Percentiles rank a stretch among this genome's conserved stretches.
These are phyloP conservation scores for Hypoxylon sp. DNA, from an alignment of 2,329 filamentous ascomycete species.

Conservation along the genomic window DNA sequence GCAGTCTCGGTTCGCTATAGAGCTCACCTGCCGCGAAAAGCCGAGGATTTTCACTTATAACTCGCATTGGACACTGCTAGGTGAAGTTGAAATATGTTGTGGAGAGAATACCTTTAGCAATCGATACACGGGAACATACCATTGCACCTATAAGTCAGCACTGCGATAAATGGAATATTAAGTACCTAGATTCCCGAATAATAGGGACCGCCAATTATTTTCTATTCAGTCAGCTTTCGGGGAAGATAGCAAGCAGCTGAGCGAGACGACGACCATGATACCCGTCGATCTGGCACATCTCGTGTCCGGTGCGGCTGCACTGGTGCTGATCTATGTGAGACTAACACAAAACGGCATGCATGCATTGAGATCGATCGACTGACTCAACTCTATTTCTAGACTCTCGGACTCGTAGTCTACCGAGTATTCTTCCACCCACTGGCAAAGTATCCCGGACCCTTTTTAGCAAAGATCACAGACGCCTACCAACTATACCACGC, in stretches of 20 bases:
- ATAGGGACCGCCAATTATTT: background rate
- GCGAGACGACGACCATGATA: conserved; percentile 16
- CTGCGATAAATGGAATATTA: conserved; percentile 5
- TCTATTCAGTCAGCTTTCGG: background rate
- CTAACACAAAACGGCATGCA: background rate
- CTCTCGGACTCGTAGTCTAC: conserved; percentile 64
- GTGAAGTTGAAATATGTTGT: background rate
- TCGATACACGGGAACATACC: background rate
- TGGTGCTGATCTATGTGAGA: conserved; percentile 39
- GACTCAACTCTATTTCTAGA: conserved; percentile 34
- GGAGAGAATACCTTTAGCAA: background rate
- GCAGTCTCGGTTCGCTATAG: conserved; percentile 11
- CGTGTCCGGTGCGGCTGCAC: conserved; percentile 22
- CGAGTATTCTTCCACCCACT: conserved; percentile 75
- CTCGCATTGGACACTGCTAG: background rate
- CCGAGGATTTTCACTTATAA: conserved; percentile 24
- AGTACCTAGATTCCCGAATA: background rate
- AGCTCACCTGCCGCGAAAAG: conserved; percentile 37
- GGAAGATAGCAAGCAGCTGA: background rate
- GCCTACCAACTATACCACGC: conserved; percentile 80
- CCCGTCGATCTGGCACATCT: conserved; percentile 19
- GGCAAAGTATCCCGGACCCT: conserved; percentile 75
- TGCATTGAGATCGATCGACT: conserved; percentile 1
- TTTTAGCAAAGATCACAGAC: conserved; percentile 75
- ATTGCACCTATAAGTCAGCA: background rate